Evolutionary conservation across 352 stramenopile species (phyloP).

Genomic region (Phytophthora cajani): DNA sequence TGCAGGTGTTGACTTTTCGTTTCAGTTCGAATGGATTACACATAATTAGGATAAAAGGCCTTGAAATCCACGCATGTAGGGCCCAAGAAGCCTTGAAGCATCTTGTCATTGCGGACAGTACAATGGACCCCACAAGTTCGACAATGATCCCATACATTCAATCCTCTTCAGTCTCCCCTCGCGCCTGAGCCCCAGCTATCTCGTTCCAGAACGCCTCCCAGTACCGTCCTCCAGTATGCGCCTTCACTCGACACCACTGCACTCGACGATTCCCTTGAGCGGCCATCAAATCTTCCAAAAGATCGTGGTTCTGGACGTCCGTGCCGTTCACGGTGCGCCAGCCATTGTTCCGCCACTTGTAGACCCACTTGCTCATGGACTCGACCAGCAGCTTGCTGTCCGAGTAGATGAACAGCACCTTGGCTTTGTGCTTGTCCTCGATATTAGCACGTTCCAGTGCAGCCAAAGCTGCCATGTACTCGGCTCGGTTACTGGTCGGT

Average conservation of each 20-base stretch:
- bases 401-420: constrained; percentile 30
- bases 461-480: constrained; percentile 23
- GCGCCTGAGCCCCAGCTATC: constrained; percentile 17
- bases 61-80: neutral
- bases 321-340: constrained; percentile 20
- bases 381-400: constrained; percentile 21
- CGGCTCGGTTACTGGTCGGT: constrained; percentile 22
- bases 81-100: neutral
- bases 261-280: constrained; percentile 17
- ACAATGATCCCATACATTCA: neutral
- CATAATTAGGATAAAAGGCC: neutral
- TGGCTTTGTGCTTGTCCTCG: constrained; percentile 5
- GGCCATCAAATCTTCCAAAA: constrained; percentile 19
- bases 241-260: constrained; percentile 21
- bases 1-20: neutral
- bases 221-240: constrained; percentile 3
- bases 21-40: neutral
- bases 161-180: neutral
- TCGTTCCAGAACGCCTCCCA: constrained; percentile 25
- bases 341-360: constrained; percentile 26
- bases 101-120: neutral
- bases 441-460: constrained; percentile 27
- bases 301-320: constrained; percentile 21
- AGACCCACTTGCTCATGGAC: constrained; percentile 30
- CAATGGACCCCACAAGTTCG: neutral